phyloP scores from a whole-genome alignment of 306 rosid genomes.

The Carpinus fangiana region DNA sequence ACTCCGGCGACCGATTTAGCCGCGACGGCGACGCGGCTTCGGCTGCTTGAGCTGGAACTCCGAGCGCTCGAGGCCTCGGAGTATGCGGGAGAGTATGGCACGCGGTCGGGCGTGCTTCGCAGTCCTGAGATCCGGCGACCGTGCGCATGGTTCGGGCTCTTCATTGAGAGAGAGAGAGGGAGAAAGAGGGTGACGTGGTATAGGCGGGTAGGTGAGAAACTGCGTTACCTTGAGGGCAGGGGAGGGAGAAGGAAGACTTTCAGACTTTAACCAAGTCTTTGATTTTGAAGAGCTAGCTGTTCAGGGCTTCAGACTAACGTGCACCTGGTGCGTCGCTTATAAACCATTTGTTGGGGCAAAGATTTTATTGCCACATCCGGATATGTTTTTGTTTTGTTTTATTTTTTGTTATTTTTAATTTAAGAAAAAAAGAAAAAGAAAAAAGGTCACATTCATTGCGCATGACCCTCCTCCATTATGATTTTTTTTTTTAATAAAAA shows the following conservation, averaged over 20 bases:
- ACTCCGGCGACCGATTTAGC: slow-evolving; percentile 61
- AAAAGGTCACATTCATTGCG: no score
- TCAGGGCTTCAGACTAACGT: slow-evolving; percentile 5
- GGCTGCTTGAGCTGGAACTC: slow-evolving; percentile 33
- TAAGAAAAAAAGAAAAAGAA: no score
- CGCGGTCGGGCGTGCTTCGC: slow-evolving; percentile 34
- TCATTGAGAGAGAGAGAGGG: slow-evolving; percentile 30
- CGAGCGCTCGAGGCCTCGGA: slow-evolving; percentile 33
- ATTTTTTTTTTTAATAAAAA: no score
- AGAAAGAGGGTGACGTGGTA: slow-evolving; percentile 13
- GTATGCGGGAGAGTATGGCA: slow-evolving; percentile 34
- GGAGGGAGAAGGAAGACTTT: slow-evolving; percentile 21
- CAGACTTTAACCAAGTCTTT: slow-evolving; percentile 11
- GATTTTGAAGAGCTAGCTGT: not conserved
- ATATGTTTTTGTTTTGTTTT: no score
- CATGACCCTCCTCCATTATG: no score
- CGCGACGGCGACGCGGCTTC: slow-evolving; percentile 43
- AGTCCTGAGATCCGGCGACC: slow-evolving; percentile 41
- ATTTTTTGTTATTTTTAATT: no score
- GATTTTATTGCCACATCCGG: no score
- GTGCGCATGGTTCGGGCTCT: slow-evolving; percentile 24
- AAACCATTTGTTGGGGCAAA: not conserved
- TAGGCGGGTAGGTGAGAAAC: slow-evolving; percentile 31
- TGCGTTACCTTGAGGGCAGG: slow-evolving; percentile 1
- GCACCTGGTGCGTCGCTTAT: not conserved